Evolutionary conservation across 2,329 filamentous ascomycete species (phyloP).

Genomic region (Dothidotthia symphoricarpi): DNA sequence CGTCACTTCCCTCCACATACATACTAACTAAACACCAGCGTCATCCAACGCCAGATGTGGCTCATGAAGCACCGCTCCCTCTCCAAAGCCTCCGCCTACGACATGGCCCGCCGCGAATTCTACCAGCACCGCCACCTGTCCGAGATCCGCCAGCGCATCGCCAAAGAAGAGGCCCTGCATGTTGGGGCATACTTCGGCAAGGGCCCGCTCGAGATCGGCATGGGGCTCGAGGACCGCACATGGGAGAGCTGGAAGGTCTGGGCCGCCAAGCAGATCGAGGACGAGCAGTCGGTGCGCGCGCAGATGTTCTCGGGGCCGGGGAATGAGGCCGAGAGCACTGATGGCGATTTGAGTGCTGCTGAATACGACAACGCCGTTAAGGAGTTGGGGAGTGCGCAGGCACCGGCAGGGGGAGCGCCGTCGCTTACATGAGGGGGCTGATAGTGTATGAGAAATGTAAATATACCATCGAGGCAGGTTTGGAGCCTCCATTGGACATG

Average conservation of each 20-base stretch:
- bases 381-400: constrained; percentile 35
- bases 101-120: constrained; percentile 83
- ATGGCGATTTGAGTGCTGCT: constrained; percentile 16
- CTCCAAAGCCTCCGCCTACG: constrained; percentile 71
- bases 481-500: too few relatives aligned
- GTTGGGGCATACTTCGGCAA: constrained; percentile 89
- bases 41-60: constrained; percentile 87
- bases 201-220: constrained; percentile 69
- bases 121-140: constrained; percentile 79
- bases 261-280: constrained; percentile 59
- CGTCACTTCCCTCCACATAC: too few relatives aligned
- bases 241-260: constrained; percentile 85
- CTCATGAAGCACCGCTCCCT: constrained; percentile 62
- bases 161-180: constrained; percentile 80
- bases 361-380: constrained; percentile 36
- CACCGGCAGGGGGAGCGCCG: too few relatives aligned
- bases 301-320: constrained; percentile 40
- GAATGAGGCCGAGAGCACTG: constrained; percentile 30
- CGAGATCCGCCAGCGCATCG: constrained; percentile 78
- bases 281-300: constrained; percentile 49
- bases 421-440: too few relatives aligned
- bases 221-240: constrained; percentile 74
- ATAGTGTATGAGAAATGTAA: constrained; percentile 9
- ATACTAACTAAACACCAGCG: constrained; percentile 53
- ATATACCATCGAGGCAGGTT: too few relatives aligned